These are phyloP conservation scores for Verticillium zaregamsianum DNA, from an alignment of 2,329 filamentous ascomycete species.

Conservation along the genomic window DNA sequence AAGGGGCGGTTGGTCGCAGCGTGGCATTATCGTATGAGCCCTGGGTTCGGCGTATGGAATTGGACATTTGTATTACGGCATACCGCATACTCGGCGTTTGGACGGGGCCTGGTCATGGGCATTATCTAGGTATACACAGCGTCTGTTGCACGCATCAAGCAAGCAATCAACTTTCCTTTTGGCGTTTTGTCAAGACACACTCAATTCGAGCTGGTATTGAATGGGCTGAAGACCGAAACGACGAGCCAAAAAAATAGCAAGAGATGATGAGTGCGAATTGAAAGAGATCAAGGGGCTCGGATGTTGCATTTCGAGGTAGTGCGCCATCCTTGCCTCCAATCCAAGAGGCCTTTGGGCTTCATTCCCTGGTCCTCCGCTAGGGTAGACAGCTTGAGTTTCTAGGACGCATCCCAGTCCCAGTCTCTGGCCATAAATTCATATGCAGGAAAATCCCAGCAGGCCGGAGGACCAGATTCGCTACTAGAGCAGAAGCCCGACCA, in stretches of 20 bases:
- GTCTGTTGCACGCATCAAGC: background rate
- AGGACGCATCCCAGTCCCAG: no score
- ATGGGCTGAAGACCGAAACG: background rate
- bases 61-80: background rate
- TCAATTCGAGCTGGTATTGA: background rate
- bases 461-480: no score
- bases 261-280: background rate
- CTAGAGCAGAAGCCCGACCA: no score
- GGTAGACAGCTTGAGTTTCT: no score
- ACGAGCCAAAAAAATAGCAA: background rate
- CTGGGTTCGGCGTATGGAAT: background rate
- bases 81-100: background rate
- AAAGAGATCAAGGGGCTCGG: no score
- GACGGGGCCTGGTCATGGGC: background rate
- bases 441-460: no score
- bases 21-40: constrained; percentile 62
- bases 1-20: constrained; percentile 66
- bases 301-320: no score
- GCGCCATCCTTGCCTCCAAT: no score
- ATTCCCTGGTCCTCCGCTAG: no score
- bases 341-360: no score
- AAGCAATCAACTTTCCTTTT: background rate
- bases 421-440: no score
- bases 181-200: background rate
- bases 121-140: background rate